Conservation (phyloP, 1,139 yeast species). For the Magnusiomyces paraingens region DNA sequence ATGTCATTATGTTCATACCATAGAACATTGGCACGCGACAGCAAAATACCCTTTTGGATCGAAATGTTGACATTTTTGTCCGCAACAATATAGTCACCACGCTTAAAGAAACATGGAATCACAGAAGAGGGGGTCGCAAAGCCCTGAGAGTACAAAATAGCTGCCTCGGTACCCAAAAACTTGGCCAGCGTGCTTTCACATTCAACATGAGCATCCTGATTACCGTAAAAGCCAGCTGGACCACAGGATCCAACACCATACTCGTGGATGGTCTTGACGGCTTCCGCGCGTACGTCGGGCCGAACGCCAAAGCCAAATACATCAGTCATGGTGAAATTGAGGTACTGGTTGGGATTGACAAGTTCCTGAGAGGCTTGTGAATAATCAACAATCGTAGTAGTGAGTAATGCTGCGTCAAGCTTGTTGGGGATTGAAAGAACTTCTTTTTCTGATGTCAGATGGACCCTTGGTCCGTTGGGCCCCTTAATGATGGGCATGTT, state of each 20-base stretch:
- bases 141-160: slow-evolving; percentile 90
- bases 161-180: slow-evolving; percentile 69
- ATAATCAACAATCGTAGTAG: slow-evolving; percentile 3
- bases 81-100: slow-evolving; percentile 89
- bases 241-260: slow-evolving; percentile 99
- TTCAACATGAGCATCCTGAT: slow-evolving; percentile 84
- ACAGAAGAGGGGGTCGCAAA: slow-evolving; percentile 90
- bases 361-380: slow-evolving; percentile 21
- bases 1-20: slow-evolving; percentile 81
- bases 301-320: slow-evolving; percentile 59
- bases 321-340: slow-evolving; percentile 35
- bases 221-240: slow-evolving; percentile 96
- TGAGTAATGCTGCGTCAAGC: slow-evolving; percentile 6
- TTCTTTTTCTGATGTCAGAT: slow-evolving; percentile 23
- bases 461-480: slow-evolving; percentile 48
- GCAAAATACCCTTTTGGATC: slow-evolving; percentile 79
- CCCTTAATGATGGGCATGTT: slow-evolving; percentile 60
- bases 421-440: slow-evolving; percentile 13
- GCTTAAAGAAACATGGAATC: slow-evolving; percentile 88
- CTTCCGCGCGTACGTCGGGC: slow-evolving; percentile 45
- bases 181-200: slow-evolving; percentile 70
- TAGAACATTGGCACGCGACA: slow-evolving; percentile 78
- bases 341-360: slow-evolving; percentile 19
- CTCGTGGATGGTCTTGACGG: slow-evolving; percentile 51
- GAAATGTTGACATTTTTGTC: slow-evolving; percentile 75